Evolutionary conservation across 1,284 basidiomycete species (phyloP).

Genomic region (Anthracocystis walkeri): DNA sequence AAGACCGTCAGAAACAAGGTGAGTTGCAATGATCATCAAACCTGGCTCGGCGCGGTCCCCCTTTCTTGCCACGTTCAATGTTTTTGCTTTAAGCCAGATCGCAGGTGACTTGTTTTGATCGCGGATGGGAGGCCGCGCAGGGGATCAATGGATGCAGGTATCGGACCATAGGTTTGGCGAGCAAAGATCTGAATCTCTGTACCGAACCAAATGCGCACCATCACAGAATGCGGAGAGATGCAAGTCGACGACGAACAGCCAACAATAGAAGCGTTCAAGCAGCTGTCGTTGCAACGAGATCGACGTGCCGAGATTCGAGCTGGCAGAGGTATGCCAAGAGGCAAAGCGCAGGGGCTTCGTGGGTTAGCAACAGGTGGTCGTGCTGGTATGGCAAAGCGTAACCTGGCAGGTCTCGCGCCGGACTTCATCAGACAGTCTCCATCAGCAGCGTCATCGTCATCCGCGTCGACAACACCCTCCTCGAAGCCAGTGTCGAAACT

Average conservation of each 20-base stretch:
- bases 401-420: conserved; percentile 45
- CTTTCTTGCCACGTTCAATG: conserved; percentile 18
- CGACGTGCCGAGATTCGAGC: conserved; percentile 34
- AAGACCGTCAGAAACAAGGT: conserved; percentile 56
- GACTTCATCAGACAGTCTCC: conserved; percentile 23
- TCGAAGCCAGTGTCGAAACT: conserved; percentile 47
- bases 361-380: conserved; percentile 47
- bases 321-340: conserved; percentile 30
- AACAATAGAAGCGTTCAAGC: conserved; percentile 76
- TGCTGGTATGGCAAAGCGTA: conserved; percentile 51
- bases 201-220: conserved; percentile 6
- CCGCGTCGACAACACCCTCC: neutral
- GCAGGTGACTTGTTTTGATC: conserved; percentile 2
- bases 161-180: conserved; percentile 1
- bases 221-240: conserved; percentile 25
- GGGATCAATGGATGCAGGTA: conserved; percentile 9
- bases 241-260: conserved; percentile 27
- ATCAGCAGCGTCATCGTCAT: conserved; percentile 1
- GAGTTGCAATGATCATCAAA: conserved; percentile 16
- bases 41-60: conserved; percentile 30
- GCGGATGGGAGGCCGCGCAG: conserved; percentile 20
- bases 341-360: conserved; percentile 41
- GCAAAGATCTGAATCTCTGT: conserved; percentile 22
- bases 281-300: conserved; percentile 37
- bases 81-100: conserved; percentile 7